These are phyloP conservation scores for Ogataea hybrid DNA, from an alignment of 1,139 yeast genomes.

Conservation along the genomic window DNA sequence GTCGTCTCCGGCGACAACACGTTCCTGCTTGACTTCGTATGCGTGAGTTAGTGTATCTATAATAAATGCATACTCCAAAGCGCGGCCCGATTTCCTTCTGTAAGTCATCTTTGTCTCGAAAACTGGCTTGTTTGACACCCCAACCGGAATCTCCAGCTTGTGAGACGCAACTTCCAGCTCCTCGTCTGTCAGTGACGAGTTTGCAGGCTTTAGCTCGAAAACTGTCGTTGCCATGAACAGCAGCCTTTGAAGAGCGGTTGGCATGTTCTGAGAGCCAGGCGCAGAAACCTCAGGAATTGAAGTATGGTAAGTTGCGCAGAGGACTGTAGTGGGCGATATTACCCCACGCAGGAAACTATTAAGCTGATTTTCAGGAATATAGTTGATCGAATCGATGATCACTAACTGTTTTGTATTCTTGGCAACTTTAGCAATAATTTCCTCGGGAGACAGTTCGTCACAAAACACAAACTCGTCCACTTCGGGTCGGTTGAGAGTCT, in stretches of 20 bases:
- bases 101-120: conserved; percentile 58
- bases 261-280: conserved; percentile 12
- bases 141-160: conserved; percentile 48
- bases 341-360: conserved; percentile 53
- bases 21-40: conserved; percentile 32
- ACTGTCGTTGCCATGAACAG: conserved; percentile 71
- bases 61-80: conserved; percentile 53
- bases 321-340: conserved; percentile 50
- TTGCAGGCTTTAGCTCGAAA: conserved; percentile 47
- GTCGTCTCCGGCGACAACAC: conserved; percentile 33
- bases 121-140: conserved; percentile 41
- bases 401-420: conserved; percentile 36
- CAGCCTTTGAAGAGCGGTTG: conserved; percentile 32
- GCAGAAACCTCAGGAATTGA: conserved; percentile 37
- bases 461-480: conserved; percentile 53
- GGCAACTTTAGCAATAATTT: conserved; percentile 12
- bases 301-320: conserved; percentile 64
- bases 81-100: conserved; percentile 82
- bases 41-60: conserved; percentile 55
- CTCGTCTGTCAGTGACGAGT: conserved; percentile 35
- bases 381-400: conserved; percentile 70
- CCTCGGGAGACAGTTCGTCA: conserved; percentile 22
- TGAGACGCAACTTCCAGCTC: conserved; percentile 42
- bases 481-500: conserved; percentile 51
- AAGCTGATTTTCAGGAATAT: conserved; percentile 46